These are phyloP conservation scores for Poronia punctata DNA, from an alignment of 495 filamentous ascomycete species.

Conservation along the genomic window DNA sequence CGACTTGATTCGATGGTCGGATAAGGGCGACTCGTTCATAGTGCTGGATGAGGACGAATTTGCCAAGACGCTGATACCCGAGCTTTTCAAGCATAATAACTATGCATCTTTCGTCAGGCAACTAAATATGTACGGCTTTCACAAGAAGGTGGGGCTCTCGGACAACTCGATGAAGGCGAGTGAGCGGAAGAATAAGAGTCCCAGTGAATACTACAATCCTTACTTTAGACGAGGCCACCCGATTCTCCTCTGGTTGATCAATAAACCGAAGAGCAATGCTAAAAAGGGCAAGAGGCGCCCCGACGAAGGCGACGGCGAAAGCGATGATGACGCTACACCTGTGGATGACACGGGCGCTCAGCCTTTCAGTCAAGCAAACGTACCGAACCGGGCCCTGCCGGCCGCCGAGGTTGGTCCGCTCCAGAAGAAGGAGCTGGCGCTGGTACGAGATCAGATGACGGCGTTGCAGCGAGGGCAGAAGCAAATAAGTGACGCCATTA, in stretches of 20 bases:
- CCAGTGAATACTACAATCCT: slow-evolving; percentile 94
- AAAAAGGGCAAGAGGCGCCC: slow-evolving; percentile 50
- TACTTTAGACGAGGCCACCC: slow-evolving; percentile 93
- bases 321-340: slow-evolving; percentile 55
- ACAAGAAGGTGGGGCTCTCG: slow-evolving; percentile 94
- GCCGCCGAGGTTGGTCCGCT: slow-evolving; percentile 42
- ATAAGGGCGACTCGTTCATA: slow-evolving; percentile 91
- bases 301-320: slow-evolving; percentile 63
- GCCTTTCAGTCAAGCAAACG: slow-evolving; percentile 8
- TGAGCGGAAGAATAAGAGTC: slow-evolving; percentile 92
- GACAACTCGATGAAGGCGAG: slow-evolving; percentile 97
- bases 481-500: slow-evolving; percentile 72
- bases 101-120: slow-evolving; percentile 98
- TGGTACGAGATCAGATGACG: slow-evolving; percentile 71
- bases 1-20: slow-evolving; percentile 94
- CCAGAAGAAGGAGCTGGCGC: slow-evolving; percentile 70
- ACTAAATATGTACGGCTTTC: slow-evolving; percentile 99
- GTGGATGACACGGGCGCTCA: slow-evolving; percentile 31
- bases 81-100: slow-evolving; percentile 99
- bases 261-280: slow-evolving; percentile 79
- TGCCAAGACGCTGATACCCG: slow-evolving; percentile 91
- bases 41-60: slow-evolving; percentile 98
- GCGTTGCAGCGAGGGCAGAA: slow-evolving; percentile 77
- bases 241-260: slow-evolving; percentile 93
- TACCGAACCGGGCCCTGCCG: slow-evolving; percentile 18